Base-by-base conservation (phyloP, 495 filamentous ascomycete species). In the Aspergillus avenaceus region DNA sequence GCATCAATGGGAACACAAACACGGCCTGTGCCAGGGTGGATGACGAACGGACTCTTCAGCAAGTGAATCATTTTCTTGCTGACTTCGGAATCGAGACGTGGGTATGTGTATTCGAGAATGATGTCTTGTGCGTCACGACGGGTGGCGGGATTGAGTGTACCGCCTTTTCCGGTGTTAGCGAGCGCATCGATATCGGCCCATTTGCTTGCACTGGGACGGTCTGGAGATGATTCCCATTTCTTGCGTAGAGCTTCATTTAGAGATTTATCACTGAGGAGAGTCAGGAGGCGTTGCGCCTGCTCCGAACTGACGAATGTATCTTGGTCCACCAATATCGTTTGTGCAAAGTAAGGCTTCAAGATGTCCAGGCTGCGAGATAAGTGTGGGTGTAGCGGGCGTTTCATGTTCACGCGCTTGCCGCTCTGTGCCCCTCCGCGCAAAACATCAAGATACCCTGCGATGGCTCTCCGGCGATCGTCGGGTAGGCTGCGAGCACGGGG, bases 41-140 rank as follows among this genome's bases (percentile, higher is more conserved):
- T 84, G 48, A 96, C 92, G 56, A 98, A 98, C 3, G 93, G 93
- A 52, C 83, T 88, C 62, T 98, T 98, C 38, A 98, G 80, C 74
- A 98, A 79, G 78, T 98, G 93, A 72, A 95, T 97, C 64, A 95
- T 82, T 62, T 96, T 95, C 72, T 97, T 97, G 59, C 86, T 90
- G 58, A 98, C 93, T 56, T 96, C 90, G 47, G 90, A 88, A 76
- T 98, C 93, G 43, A 98, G 84, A 8, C 93, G 84, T n/a, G 93
- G 95, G 66, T 98, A 98, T 4, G 93, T 96, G 69, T 97, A 97
- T 69, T 97, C 95, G 22, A 98, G 79, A 12, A 97, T 82, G 37
- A 97, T 84, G 60, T 97, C 93, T 56, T 95, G 88, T 21, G 87
- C 88, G 50, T 97, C 88, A n/a, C 83, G 76, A 21, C 97, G 77